These are phyloP conservation scores for Mortierella sp. DNA, from an alignment of 371 early-diverging fungal genomes.

Conservation along the genomic window DNA sequence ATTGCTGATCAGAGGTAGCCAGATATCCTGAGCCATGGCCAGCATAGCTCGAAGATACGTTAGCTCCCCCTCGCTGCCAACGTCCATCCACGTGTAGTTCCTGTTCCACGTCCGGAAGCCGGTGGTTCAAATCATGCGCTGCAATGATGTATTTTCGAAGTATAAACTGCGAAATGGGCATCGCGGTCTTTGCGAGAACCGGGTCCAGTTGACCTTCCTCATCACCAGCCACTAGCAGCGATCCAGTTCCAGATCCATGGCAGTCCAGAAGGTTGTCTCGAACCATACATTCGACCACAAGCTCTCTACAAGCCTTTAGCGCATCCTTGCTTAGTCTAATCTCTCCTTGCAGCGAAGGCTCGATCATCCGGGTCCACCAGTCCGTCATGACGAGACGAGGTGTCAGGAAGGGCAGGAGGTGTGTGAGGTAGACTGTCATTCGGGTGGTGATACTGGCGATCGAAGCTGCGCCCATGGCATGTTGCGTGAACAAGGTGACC, in stretches of 20 bases:
- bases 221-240: conserved; percentile 40
- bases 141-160: conserved; percentile 43
- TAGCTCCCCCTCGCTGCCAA: conserved; percentile 16
- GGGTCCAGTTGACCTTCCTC: conserved; percentile 45
- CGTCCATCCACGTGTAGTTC: conserved; percentile 5
- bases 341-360: conserved; percentile 49
- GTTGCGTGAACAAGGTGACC: conserved; percentile 29
- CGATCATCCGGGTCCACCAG: conserved; percentile 52
- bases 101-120: conserved; percentile 15
- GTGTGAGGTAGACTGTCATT: conserved; percentile 42
- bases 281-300: conserved; percentile 46
- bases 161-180: conserved; percentile 47
- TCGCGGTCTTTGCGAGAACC: conserved; percentile 16
- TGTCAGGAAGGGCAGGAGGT: conserved; percentile 43
- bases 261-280: conserved; percentile 28
- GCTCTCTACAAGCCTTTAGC: conserved; percentile 44
- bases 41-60: conserved; percentile 28
- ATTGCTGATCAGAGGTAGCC: conserved; percentile 1
- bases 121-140: conserved; percentile 37
- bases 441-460: conserved; percentile 31
- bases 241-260: conserved; percentile 27
- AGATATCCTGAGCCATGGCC: conserved; percentile 28
- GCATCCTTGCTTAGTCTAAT: conserved; percentile 47
- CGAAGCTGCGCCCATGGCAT: conserved; percentile 19
- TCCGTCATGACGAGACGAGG: conserved; percentile 40